Percentiles rank a stretch among this genome's conserved stretches.
Conservation (phyloP, 148 eudicot species). For the Hydrangea macrophylla region DNA sequence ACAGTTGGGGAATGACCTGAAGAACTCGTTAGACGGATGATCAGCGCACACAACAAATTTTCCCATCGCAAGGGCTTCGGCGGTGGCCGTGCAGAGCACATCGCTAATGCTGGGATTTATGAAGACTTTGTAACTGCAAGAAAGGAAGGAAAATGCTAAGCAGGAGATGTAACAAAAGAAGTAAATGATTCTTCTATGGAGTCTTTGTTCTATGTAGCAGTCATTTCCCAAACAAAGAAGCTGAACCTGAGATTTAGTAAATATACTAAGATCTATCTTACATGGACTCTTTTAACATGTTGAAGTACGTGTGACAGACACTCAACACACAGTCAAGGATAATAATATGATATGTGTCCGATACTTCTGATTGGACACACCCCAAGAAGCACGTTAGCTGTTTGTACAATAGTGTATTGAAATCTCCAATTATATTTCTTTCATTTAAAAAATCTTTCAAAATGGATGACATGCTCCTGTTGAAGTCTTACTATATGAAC, state of each 20-base stretch:
- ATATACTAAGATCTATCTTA: no score
- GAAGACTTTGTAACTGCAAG: conserved; percentile 88
- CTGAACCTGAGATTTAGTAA: neutral
- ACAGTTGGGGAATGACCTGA: conserved; percentile 89
- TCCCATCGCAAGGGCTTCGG: conserved; percentile 99
- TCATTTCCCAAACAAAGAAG: neutral
- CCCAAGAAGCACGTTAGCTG: no score
- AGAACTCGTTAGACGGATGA: conserved; percentile 95
- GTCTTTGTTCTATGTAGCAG: neutral
- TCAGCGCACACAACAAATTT: conserved; percentile 97
- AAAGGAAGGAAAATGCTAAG: neutral
- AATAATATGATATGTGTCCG: no score
- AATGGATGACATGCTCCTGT: no score
- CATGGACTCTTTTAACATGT: no score
- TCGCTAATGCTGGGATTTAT: conserved; percentile 94
- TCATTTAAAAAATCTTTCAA: no score
- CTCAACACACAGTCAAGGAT: no score
- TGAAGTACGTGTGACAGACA: no score
- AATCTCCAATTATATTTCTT: no score
- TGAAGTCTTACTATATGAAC: no score
- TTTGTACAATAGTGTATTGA: no score
- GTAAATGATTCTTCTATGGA: neutral
- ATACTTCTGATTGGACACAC: no score
- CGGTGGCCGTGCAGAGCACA: conserved; percentile 97
- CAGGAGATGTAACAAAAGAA: neutral